These are phyloP conservation scores for Aspergillus sclerotioniger DNA, from an alignment of 495 filamentous ascomycete species.

Conservation along the genomic window DNA sequence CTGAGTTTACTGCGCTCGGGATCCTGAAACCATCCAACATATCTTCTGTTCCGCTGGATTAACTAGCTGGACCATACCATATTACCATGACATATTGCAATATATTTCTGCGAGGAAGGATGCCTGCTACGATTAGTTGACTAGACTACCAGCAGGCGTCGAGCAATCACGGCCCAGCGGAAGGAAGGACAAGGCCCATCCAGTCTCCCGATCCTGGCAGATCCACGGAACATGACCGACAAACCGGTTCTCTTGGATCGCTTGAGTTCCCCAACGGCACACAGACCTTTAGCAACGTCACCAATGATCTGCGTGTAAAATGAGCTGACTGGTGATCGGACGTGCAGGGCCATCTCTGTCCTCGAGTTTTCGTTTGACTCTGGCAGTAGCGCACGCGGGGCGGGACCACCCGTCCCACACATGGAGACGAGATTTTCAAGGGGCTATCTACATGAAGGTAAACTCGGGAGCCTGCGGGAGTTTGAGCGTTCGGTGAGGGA, in stretches of 20 bases:
- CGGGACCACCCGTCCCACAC: conserved; percentile 7
- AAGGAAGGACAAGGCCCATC: background rate
- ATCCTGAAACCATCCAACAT: background rate
- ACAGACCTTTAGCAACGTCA: background rate
- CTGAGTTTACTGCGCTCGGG: background rate
- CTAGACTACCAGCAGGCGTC: background rate
- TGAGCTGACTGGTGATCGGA: conserved; percentile 6
- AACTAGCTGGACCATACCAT: background rate
- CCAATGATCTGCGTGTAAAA: conserved; percentile 5
- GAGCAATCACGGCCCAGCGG: background rate
- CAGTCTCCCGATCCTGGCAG: background rate
- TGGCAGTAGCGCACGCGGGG: conserved; percentile 4
- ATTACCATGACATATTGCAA: background rate
- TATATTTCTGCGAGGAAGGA: background rate
- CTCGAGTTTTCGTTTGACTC: background rate
- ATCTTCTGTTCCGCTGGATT: background rate
- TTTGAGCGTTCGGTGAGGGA: background rate
- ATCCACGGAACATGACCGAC: background rate
- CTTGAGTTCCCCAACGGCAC: background rate
- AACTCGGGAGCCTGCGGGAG: background rate
- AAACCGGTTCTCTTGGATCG: background rate
- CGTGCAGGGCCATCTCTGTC: background rate
- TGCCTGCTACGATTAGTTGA: background rate
- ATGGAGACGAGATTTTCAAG: conserved; percentile 9
- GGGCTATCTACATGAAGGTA: background rate